Conservation (phyloP, 768 basidiomycete species). For the Clitopilus hobsonii region DNA sequence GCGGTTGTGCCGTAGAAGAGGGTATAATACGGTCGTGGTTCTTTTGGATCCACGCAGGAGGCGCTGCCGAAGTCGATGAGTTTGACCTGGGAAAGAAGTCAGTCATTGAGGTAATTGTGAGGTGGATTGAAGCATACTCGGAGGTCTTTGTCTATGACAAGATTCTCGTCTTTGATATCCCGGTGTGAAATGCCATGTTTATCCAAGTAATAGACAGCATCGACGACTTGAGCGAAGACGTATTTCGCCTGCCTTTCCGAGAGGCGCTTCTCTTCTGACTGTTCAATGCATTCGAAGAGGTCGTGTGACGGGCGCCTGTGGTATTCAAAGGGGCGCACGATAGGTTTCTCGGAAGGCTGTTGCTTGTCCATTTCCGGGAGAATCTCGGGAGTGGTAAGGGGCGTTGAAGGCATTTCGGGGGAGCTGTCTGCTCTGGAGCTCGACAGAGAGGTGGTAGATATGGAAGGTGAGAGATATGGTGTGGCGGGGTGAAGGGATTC, state of each 20-base stretch:
- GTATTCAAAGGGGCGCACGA: conserved; percentile 34
- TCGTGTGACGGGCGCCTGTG: conserved; percentile 82
- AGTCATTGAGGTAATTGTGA: not conserved
- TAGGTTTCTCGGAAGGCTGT: conserved; percentile 12
- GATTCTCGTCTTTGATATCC: conserved; percentile 96
- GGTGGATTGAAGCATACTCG: conserved; percentile 42
- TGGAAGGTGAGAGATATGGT: conserved; percentile 55
- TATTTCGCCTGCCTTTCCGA: conserved; percentile 74
- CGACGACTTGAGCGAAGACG: conserved; percentile 85
- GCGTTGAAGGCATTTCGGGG: conserved; percentile 10
- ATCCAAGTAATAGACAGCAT: conserved; percentile 79
- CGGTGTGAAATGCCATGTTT: conserved; percentile 85
- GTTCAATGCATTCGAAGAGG: conserved; percentile 94
- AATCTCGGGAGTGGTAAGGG: not conserved
- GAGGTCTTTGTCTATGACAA: conserved; percentile 71
- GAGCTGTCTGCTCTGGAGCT: conserved; percentile 43
- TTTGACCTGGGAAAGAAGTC: conserved; percentile 57
- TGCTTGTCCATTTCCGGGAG: conserved; percentile 14
- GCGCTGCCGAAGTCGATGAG: conserved; percentile 96
- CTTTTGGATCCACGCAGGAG: conserved; percentile 59
- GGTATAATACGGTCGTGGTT: conserved; percentile 63
- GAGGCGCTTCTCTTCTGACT: conserved; percentile 73
- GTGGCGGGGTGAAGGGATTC: conserved; percentile 27
- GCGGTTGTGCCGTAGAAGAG: conserved; percentile 93
- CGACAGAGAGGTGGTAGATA: conserved; percentile 39